Conservation (phyloP, 805 yeast species). For the Barnettozyma vustinii region DNA sequence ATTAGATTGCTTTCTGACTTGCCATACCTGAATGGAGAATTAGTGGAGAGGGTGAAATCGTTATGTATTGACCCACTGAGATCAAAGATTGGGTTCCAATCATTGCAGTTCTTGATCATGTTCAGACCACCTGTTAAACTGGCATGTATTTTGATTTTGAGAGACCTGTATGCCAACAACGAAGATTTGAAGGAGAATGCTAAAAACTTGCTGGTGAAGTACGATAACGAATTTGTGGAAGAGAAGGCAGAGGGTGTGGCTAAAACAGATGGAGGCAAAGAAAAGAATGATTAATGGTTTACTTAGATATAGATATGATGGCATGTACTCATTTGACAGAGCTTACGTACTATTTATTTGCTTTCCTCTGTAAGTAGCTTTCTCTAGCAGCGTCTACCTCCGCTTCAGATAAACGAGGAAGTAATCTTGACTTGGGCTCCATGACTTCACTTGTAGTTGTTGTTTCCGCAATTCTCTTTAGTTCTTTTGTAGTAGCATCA, state of each 20-base stretch:
- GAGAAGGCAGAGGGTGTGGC: background rate
- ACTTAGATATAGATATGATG: background rate
- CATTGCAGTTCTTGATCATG: constrained; percentile 79
- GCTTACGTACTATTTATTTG: background rate
- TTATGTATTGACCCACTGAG: constrained; percentile 84
- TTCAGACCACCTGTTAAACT: constrained; percentile 79
- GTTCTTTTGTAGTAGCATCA: constrained; percentile 8
- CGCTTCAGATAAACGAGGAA: constrained; percentile 15
- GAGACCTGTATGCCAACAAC: constrained; percentile 41
- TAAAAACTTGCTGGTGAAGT: constrained; percentile 41
- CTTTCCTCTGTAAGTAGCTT: constrained; percentile 15
- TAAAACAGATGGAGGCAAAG: background rate
- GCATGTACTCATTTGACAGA: background rate
- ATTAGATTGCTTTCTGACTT: constrained; percentile 82
- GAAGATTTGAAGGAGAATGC: constrained; percentile 48
- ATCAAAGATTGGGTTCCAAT: constrained; percentile 71
- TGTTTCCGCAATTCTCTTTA: constrained; percentile 6
- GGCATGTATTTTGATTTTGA: constrained; percentile 44
- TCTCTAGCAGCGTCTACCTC: constrained; percentile 14
- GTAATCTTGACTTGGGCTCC: constrained; percentile 10
- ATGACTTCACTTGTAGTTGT: background rate
- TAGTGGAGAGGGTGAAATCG: constrained; percentile 62
- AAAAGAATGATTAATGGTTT: background rate
- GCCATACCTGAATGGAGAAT: constrained; percentile 62
- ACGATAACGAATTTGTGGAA: constrained; percentile 22